These are phyloP conservation scores for Leucosporidium yakuticum DNA, from an alignment of 768 basidiomycete genomes.

Conservation along the genomic window DNA sequence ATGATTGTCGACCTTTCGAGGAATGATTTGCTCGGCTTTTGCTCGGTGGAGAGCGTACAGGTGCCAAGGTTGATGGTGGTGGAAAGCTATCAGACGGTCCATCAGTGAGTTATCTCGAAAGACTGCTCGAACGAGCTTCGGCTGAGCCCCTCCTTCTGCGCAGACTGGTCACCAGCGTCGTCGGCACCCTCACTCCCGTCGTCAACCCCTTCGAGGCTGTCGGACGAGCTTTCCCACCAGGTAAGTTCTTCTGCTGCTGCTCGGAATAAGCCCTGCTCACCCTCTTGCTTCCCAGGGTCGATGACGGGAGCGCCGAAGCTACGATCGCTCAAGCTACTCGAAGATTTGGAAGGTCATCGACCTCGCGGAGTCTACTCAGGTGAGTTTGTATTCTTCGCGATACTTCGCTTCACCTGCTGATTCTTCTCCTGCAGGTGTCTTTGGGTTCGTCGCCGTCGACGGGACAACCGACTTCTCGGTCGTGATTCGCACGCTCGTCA, in stretches of 20 bases:
- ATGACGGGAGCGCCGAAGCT: constrained; percentile 99
- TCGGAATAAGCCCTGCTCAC: background rate
- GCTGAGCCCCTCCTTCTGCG: background rate
- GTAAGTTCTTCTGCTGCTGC: constrained; percentile 46
- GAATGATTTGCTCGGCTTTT: constrained; percentile 77
- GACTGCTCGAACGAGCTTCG: background rate
- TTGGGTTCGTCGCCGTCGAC: constrained; percentile 85
- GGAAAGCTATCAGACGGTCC: constrained; percentile 89
- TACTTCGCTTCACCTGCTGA: background rate
- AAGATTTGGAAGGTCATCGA: constrained; percentile 63
- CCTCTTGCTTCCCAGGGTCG: constrained; percentile 55
- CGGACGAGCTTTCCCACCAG: constrained; percentile 73
- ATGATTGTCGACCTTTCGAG: constrained; percentile 98
- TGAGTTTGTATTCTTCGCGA: constrained; percentile 2
- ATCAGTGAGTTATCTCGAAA: constrained; percentile 50
- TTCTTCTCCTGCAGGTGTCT: constrained; percentile 55
- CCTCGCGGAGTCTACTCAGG: constrained; percentile 70
- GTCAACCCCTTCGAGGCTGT: constrained; percentile 70
- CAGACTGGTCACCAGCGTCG: constrained; percentile 79
- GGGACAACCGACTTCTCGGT: constrained; percentile 90
- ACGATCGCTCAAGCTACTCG: constrained; percentile 82
- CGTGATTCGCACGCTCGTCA: constrained; percentile 81
- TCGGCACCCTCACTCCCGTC: constrained; percentile 54
- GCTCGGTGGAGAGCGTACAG: constrained; percentile 66
- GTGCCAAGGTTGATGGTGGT: constrained; percentile 80